Evolutionary conservation across 2,329 filamentous ascomycete genomes (phyloP).

Genomic region (Aureobasidium sp.): DNA sequence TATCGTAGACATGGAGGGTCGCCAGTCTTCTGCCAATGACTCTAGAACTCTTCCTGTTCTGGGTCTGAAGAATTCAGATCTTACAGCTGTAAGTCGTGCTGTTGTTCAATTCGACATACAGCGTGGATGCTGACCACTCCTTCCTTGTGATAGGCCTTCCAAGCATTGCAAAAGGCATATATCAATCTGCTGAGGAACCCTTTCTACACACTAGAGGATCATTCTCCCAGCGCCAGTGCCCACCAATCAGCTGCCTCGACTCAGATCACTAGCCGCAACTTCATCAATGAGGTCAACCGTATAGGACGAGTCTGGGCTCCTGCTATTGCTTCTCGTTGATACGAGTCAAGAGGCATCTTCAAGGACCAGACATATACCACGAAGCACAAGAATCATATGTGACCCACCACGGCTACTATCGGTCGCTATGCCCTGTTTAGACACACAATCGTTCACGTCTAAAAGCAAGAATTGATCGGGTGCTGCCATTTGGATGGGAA

Average conservation of each 20-base stretch:
- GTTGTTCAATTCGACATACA: not conserved
- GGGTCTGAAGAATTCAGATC: constrained; percentile 74
- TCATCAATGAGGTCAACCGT: constrained; percentile 71
- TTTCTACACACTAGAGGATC: constrained; percentile 85
- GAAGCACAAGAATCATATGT: not conserved
- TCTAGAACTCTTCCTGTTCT: constrained; percentile 39
- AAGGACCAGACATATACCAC: not conserved
- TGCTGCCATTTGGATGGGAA: too few species aligned
- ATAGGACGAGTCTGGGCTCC: constrained; percentile 83
- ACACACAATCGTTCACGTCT: not conserved
- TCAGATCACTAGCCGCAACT: constrained; percentile 73
- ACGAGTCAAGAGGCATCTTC: not conserved
- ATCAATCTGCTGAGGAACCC: constrained; percentile 84
- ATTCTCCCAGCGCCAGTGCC: constrained; percentile 51
- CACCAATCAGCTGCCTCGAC: constrained; percentile 40
- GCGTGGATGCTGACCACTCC: not conserved
- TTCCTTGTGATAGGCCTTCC: constrained; percentile 56
- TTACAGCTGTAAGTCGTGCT: constrained; percentile 60
- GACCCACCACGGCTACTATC: not conserved
- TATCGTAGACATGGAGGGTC: constrained; percentile 82
- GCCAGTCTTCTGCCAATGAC: constrained; percentile 29
- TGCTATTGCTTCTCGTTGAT: constrained; percentile 41
- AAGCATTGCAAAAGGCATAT: constrained; percentile 87
- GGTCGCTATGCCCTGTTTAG: not conserved
- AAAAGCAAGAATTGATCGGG: not conserved